Conservation (phyloP, 2,329 filamentous ascomycete species). For the Fusarium oligoseptatum region DNA sequence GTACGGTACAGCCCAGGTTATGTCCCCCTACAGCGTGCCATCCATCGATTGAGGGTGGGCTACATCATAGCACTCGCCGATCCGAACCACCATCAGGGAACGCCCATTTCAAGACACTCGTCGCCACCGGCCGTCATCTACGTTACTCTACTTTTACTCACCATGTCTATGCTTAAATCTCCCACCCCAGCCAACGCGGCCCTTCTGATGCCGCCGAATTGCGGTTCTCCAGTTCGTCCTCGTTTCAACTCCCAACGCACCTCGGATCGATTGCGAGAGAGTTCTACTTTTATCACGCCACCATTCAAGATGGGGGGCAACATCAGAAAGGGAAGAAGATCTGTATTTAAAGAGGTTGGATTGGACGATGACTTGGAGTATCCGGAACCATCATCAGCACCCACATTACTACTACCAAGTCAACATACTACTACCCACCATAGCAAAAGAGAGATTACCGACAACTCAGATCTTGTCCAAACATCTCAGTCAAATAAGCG, state of each 20-base stretch:
- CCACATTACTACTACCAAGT: slow-evolving; percentile 22
- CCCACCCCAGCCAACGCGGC: slow-evolving; percentile 35
- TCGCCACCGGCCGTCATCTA: slow-evolving; percentile 37
- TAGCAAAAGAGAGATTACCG: slow-evolving; percentile 50
- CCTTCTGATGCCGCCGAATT: slow-evolving; percentile 21
- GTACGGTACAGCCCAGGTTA: slow-evolving; percentile 33
- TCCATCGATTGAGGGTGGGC: slow-evolving; percentile 36
- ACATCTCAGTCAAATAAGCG: slow-evolving; percentile 11
- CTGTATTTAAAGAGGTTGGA: slow-evolving; percentile 66
- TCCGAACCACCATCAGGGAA: slow-evolving; percentile 36
- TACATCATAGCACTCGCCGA: slow-evolving; percentile 46
- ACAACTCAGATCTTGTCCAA: slow-evolving; percentile 43
- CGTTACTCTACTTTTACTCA: slow-evolving; percentile 10
- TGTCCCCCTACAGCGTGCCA: slow-evolving; percentile 42
- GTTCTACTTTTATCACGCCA: slow-evolving; percentile 54
- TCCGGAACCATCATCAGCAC: slow-evolving; percentile 28
- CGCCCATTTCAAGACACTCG: slow-evolving; percentile 19
- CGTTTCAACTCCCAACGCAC: slow-evolving; percentile 65
- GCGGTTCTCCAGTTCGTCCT: slow-evolving; percentile 53
- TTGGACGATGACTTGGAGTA: slow-evolving; percentile 54
- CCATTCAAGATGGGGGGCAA: slow-evolving; percentile 59
- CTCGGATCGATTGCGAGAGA: slow-evolving; percentile 65
- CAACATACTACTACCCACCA: slow-evolving; percentile 34
- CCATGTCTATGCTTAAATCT: slow-evolving; percentile 40
- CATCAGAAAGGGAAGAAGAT: slow-evolving; percentile 64